A percentile compares a stretch with the other conserved stretches of the same genome.
Evolutionary conservation across 1,284 basidiomycete genomes (phyloP).

Genomic region (Ustilago shanxiensis): DNA sequence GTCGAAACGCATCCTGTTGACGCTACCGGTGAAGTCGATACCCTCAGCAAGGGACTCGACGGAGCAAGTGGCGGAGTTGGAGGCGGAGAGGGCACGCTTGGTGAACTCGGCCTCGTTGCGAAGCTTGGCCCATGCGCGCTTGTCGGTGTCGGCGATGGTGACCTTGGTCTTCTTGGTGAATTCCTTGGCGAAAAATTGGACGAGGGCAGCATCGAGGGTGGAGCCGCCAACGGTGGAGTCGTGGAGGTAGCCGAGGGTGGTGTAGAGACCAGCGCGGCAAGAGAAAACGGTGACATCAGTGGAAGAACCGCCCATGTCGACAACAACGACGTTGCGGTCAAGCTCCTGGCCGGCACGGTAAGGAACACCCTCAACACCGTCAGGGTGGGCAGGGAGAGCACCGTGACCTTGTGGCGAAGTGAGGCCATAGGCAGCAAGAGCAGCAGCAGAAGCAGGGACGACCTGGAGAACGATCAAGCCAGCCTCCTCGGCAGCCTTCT

Average conservation of each 20-base stretch:
- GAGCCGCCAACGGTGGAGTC: conserved; percentile 75
- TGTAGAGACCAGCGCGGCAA: conserved; percentile 74
- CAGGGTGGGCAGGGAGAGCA: conserved; percentile 64
- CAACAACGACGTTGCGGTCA: conserved; percentile 75
- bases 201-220: conserved; percentile 83
- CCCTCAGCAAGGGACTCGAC: conserved; percentile 97
- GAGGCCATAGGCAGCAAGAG: conserved; percentile 74
- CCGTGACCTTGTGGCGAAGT: conserved; percentile 72
- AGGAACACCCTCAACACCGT: conserved; percentile 69
- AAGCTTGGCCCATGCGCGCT: conserved; percentile 92
- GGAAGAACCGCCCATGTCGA: conserved; percentile 76
- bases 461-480: conserved; percentile 85
- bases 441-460: conserved; percentile 84
- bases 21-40: conserved; percentile 88
- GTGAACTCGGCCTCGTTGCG: conserved; percentile 93
- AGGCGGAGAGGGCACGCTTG: conserved; percentile 91
- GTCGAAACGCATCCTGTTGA: conserved; percentile 95
- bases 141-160: conserved; percentile 74
- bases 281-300: conserved; percentile 73
- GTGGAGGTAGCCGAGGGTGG: conserved; percentile 73
- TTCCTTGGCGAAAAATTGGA: conserved; percentile 93
- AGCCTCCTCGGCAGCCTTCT: conserved; percentile 78
- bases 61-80: conserved; percentile 85
- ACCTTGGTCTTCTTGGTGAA: conserved; percentile 97
- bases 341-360: conserved; percentile 72